A percentile compares a stretch with the other conserved stretches of the same genome.
phyloP scores from a whole-genome alignment of 2,329 filamentous ascomycete genomes.

The Aspergillus hortae region DNA sequence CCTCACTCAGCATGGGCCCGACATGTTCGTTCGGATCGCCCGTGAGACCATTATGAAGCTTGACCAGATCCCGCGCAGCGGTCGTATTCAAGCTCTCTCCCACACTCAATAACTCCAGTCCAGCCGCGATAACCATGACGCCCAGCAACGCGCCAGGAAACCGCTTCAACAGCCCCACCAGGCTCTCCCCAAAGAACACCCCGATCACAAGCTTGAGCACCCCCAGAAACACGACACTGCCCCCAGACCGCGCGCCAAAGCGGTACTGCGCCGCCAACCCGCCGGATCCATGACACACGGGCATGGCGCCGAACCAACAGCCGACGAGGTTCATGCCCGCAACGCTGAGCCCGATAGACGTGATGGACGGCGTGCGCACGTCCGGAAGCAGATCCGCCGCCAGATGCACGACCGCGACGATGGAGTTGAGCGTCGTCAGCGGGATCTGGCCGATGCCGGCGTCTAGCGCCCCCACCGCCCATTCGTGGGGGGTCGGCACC shows the following conservation, averaged over 20 bases:
- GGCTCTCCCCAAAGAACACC: conserved; percentile 67
- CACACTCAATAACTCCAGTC: conserved; percentile 80
- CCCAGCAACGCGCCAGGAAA: conserved; percentile 79
- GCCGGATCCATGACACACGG: conserved; percentile 87
- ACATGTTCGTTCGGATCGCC: conserved; percentile 25
- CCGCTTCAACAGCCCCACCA: conserved; percentile 65
- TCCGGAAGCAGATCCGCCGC: conserved; percentile 72
- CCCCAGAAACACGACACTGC: conserved; percentile 77
- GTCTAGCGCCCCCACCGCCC: conserved; percentile 55
- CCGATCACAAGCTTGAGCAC: conserved; percentile 72
- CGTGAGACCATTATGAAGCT: conserved; percentile 25
- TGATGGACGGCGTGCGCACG: conserved; percentile 66
- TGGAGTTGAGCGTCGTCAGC: conserved; percentile 86
- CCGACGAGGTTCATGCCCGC: conserved; percentile 77
- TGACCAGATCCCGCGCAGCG: conserved; percentile 56
- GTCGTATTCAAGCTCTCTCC: conserved; percentile 79
- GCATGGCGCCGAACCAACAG: conserved; percentile 94
- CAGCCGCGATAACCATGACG: conserved; percentile 85
- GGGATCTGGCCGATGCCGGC: conserved; percentile 83
- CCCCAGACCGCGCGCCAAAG: conserved; percentile 85
- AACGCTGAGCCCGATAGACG: conserved; percentile 76
- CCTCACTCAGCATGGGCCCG: conserved; percentile 51
- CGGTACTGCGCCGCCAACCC: conserved; percentile 86
- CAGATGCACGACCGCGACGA: conserved; percentile 81
- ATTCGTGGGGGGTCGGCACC: conserved; percentile 47